A percentile compares a stretch with the other conserved stretches of the same genome.
Conservation (phyloP, 176 grass and related monocot species). For the Eragrostis nindensis region DNA sequence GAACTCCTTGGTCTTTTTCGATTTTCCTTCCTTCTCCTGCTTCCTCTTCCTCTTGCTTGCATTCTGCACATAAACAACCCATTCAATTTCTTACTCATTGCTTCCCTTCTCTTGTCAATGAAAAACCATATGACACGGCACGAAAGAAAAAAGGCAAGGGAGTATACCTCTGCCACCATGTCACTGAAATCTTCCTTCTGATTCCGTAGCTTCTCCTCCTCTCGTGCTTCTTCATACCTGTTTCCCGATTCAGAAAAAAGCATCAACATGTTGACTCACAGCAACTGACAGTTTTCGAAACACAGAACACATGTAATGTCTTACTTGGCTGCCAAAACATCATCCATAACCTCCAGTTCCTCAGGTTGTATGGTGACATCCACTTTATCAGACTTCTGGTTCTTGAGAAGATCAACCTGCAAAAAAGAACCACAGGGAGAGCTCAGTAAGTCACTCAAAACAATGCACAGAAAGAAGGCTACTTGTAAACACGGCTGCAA, state of each 20-base stretch:
- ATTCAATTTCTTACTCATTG: no score
- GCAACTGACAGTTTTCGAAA: no score
- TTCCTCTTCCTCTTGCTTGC: constrained; percentile 92
- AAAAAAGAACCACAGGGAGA: background rate
- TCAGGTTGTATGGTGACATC: constrained; percentile 98
- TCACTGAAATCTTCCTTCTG: constrained; percentile 99
- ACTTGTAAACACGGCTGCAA: no score
- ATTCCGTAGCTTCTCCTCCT: constrained; percentile 85
- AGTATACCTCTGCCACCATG: constrained; percentile 88
- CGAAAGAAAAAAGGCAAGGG: no score
- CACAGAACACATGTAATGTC: background rate
- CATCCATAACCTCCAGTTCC: constrained; percentile 96
- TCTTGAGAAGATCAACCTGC: constrained; percentile 96
- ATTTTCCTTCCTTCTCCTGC: constrained; percentile 82
- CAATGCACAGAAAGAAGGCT: no score
- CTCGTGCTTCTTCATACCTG: constrained; percentile 91
- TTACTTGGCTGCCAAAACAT: constrained; percentile 98
- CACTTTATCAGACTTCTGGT: constrained; percentile 94
- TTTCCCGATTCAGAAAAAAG: background rate
- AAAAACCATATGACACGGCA: no score
- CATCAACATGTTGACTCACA: background rate
- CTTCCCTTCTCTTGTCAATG: no score
- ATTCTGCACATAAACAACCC: constrained; percentile 54
- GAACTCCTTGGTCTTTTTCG: constrained; percentile 88
- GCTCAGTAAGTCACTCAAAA: no score